Conservation (phyloP, 169 alveolate species). For the Theileria annulata region DNA sequence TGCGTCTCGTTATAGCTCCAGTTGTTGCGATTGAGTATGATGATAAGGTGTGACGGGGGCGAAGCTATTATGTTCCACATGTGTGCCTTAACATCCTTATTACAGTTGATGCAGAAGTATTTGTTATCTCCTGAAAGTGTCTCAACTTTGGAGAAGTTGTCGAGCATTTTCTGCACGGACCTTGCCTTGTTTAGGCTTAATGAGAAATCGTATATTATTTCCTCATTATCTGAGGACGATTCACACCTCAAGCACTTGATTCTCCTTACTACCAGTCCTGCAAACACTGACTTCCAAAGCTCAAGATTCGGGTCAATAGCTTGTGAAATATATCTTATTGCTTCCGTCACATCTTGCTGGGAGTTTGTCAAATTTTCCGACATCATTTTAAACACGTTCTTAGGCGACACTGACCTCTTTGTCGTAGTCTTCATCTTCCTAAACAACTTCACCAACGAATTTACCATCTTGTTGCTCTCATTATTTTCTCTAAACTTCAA, state of each 20-base stretch:
- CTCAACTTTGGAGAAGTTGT: constrained; percentile 72
- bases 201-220: constrained; percentile 70
- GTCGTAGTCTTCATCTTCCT: constrained; percentile 63
- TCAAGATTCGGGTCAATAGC: constrained; percentile 67
- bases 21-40: constrained; percentile 69
- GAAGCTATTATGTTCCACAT: constrained; percentile 80
- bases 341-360: constrained; percentile 83
- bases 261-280: constrained; percentile 76
- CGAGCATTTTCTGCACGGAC: constrained; percentile 73
- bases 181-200: constrained; percentile 66
- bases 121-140: constrained; percentile 72
- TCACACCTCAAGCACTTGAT: constrained; percentile 74
- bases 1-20: constrained; percentile 59
- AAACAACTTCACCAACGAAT: constrained; percentile 49
- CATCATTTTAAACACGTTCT: constrained; percentile 52
- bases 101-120: constrained; percentile 75
- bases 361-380: constrained; percentile 65
- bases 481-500: constrained; percentile 20
- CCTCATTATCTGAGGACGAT: constrained; percentile 67
- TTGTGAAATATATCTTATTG: constrained; percentile 67
- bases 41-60: constrained; percentile 83
- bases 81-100: constrained; percentile 70
- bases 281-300: constrained; percentile 73
- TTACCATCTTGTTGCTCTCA: constrained; percentile 11
- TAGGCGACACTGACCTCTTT: constrained; percentile 60